Percentiles rank a stretch among this genome's conserved stretches.
phyloP scores from a whole-genome alignment of 163 green algal genomes.

The Prototheca cutis region DNA sequence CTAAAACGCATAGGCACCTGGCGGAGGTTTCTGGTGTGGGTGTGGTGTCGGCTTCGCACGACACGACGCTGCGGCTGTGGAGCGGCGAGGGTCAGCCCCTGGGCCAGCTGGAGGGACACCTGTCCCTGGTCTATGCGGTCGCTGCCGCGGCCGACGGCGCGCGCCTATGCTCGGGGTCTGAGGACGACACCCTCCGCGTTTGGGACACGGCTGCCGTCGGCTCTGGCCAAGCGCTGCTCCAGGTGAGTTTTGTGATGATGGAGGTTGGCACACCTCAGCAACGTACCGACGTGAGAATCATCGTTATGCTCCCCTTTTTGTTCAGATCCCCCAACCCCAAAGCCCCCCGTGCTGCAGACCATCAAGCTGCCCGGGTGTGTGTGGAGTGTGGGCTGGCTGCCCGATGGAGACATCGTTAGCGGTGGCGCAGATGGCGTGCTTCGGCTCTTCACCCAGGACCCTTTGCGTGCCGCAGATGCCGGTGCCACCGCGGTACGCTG shows the following conservation, averaged over 20 bases:
- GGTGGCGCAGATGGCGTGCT: slow-evolving; percentile 73
- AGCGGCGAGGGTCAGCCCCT: slow-evolving; percentile 30
- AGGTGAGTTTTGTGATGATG: too few relatives aligned
- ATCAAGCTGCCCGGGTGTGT: slow-evolving; percentile 74
- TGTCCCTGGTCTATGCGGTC: slow-evolving; percentile 66
- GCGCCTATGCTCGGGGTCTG: slow-evolving; percentile 60
- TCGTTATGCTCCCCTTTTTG: too few relatives aligned
- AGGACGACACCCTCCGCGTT: slow-evolving; percentile 60
- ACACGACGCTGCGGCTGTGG: slow-evolving; percentile 55
- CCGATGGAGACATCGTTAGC: slow-evolving; percentile 71
- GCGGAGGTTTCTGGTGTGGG: too few relatives aligned
- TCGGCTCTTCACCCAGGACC: slow-evolving; percentile 56
- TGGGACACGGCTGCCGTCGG: slow-evolving; percentile 46
- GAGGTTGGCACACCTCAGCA: too few relatives aligned
- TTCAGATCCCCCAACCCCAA: too few relatives aligned
- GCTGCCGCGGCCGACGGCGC: slow-evolving; percentile 22
- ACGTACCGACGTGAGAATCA: too few relatives aligned
- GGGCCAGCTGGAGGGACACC: slow-evolving; percentile 62
- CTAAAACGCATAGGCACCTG: too few relatives aligned
- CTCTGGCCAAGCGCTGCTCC: too few relatives aligned
- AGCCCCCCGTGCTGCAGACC: slow-evolving; percentile 30
- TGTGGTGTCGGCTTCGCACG: slow-evolving; percentile 71
- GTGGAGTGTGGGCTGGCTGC: slow-evolving; percentile 75
- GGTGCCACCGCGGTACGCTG: too few relatives aligned
- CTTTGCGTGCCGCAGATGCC: slow-evolving; percentile 17